Conservation (phyloP, 495 filamentous ascomycete genomes). For the Glarea lozoyensis region DNA sequence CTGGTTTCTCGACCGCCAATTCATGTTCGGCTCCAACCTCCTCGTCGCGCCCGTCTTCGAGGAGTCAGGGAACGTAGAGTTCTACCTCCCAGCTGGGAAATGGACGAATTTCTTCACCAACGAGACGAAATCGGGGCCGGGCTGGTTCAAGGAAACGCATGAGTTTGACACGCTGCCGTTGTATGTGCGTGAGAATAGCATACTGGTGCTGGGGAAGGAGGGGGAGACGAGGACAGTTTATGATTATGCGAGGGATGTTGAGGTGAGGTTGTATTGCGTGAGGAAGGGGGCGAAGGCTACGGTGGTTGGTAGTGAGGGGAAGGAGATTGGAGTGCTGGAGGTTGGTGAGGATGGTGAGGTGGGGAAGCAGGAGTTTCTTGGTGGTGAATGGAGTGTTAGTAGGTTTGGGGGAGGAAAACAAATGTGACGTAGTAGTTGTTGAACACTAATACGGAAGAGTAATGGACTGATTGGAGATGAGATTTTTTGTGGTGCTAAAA, state of each 20-base stretch:
- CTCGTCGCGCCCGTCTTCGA: slow-evolving; percentile 54
- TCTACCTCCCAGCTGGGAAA: slow-evolving; percentile 51
- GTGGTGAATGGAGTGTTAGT: slow-evolving; percentile 12
- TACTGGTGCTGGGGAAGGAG: slow-evolving; percentile 36
- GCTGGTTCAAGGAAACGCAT: slow-evolving; percentile 40
- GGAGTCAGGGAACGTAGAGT: slow-evolving; percentile 47
- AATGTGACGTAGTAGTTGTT: no score
- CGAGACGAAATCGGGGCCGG: slow-evolving; percentile 33
- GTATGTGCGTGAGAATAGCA: slow-evolving; percentile 38
- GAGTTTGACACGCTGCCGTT: slow-evolving; percentile 37
- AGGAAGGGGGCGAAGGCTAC: slow-evolving; percentile 25
- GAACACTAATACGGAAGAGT: no score
- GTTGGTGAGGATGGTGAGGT: slow-evolving; percentile 15
- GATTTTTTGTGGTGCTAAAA: no score
- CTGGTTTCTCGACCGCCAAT: slow-evolving; percentile 57
- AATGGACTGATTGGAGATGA: no score
- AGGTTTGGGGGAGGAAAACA: slow-evolving; percentile 12
- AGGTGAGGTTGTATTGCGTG: slow-evolving; percentile 31
- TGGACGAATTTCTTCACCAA: slow-evolving; percentile 38
- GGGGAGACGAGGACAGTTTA: slow-evolving; percentile 38
- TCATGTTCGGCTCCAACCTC: slow-evolving; percentile 52
- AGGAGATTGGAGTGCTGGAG: slow-evolving; percentile 22
- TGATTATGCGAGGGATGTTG: slow-evolving; percentile 36
- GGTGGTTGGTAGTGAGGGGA: slow-evolving; percentile 30
- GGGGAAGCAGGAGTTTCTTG: slow-evolving; percentile 10